phyloP scores from a whole-genome alignment of 768 basidiomycete species.

The Tylopilus sp. region DNA sequence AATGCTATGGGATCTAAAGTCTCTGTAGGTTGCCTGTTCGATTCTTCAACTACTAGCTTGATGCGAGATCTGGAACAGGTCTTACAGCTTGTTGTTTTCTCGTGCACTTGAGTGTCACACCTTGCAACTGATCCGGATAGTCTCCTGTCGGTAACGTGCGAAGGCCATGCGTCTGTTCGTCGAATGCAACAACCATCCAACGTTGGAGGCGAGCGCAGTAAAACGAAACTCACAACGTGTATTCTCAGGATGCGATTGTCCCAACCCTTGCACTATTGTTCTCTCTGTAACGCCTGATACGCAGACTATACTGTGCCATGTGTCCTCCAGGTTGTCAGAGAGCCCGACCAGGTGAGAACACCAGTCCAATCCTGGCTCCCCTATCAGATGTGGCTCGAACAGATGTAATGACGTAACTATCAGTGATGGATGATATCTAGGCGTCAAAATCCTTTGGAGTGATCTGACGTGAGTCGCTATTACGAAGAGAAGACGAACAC shows the following conservation, averaged over 20 bases:
- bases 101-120: not conserved
- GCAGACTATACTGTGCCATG: not conserved
- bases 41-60: not conserved
- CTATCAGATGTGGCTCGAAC: not conserved
- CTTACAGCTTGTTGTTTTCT: not conserved
- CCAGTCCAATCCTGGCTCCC: not conserved
- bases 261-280: not conserved
- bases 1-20: not conserved
- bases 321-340: not conserved
- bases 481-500: not conserved
- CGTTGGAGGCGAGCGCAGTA: not conserved
- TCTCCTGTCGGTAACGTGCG: not conserved
- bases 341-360: not conserved
- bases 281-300: not conserved
- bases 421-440: slow-evolving; percentile 1
- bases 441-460: not conserved
- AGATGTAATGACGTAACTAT: slow-evolving; percentile 7
- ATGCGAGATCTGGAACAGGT: not conserved
- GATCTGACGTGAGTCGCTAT: not conserved
- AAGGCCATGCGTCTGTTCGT: not conserved
- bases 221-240: not conserved
- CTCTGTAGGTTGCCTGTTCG: not conserved
- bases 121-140: not conserved
- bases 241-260: slow-evolving; percentile 3
- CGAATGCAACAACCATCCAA: not conserved